Evolutionary conservation across 306 rosid species (phyloP).

Genomic region (Hippophae gyantsensis): DNA sequence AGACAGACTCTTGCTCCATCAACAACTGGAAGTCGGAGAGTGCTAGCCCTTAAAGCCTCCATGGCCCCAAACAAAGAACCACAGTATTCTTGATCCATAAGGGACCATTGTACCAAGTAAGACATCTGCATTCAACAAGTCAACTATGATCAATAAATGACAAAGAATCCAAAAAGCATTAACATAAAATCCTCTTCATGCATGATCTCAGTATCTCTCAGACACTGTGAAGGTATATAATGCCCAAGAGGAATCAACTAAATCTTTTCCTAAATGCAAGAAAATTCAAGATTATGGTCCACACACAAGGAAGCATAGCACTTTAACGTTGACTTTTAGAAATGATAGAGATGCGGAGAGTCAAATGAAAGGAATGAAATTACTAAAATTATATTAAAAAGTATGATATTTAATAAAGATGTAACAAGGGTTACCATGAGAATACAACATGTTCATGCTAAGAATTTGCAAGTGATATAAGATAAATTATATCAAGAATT

Average conservation of each 20-base stretch:
- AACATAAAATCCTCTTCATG: slow-evolving; percentile 8
- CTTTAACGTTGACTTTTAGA: no score
- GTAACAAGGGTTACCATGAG: no score
- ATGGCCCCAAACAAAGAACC: slow-evolving; percentile 72
- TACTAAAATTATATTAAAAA: no score
- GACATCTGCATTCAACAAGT: slow-evolving; percentile 42
- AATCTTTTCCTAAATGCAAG: neutral
- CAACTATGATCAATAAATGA: slow-evolving; percentile 12
- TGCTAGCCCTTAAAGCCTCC: slow-evolving; percentile 83
- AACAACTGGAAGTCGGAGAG: slow-evolving; percentile 91
- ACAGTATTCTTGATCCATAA: slow-evolving; percentile 62
- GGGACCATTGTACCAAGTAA: slow-evolving; percentile 75
- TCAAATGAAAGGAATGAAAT: no score
- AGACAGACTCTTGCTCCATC: slow-evolving; percentile 73
- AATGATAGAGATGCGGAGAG: no score
- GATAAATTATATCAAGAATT: slow-evolving; percentile 6
- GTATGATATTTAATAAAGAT: no score
- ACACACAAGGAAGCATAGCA: neutral
- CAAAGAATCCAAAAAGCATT: slow-evolving; percentile 3
- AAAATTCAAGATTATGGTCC: neutral
- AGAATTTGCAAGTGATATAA: neutral
- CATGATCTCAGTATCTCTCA: neutral
- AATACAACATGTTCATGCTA: slow-evolving; percentile 1
- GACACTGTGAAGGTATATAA: neutral
- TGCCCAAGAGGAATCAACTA: neutral